Evolutionary conservation across 1,284 basidiomycete genomes (phyloP), one percentile per base, ranked within the genome.

Genomic region (Dichomitus squalens): DNA sequence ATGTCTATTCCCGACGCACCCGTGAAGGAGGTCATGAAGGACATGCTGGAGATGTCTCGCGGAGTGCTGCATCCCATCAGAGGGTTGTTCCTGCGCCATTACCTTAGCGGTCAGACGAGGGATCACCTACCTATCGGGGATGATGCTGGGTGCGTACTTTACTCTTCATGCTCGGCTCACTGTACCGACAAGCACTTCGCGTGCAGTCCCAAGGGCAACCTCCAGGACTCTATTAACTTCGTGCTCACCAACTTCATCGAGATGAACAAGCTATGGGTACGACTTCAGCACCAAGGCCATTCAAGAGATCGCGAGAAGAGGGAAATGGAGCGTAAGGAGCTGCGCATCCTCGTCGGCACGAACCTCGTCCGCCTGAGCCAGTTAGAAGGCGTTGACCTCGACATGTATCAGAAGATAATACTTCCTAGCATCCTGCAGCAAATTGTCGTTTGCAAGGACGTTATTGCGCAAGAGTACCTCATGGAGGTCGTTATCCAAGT

Each of bases 201-300:
- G 12, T 36, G 7, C 68, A 96, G 95, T 18, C 92, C 93, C 16
- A 73, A 77, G 41, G 95, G 95, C 47, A 93, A 94, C 70, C 80
- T 98, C 2, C 88, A 95, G 74, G 95, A 98, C 74, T 96, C 94
- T 1, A 95, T 93, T 63, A 86, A 85, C 2, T 98, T 97, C 71
- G 94, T 97, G 25, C 83, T 98, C 58, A 96, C 95, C 61, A 97
- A 98, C 76, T 97, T 97, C 69, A 94, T 98, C 71, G 95, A 98
- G 72, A 98, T 97, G 95, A 98, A 97, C 83, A 98, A 97, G 73
- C 87, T 98, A 27, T 98, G 95, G 95, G 96, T 98, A 1, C 88
- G 95, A 41, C 80, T 98, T 21, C 96, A 98, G 73, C 95, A 98
- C 68, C 92, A 96, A 70, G 96, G 95, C 0, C 94, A 96, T 70